Percentiles rank a stretch among this genome's conserved stretches.
These are phyloP conservation scores for Diaporthe sp. DNA, from an alignment of 2,329 filamentous ascomycete species.

Conservation along the genomic window DNA sequence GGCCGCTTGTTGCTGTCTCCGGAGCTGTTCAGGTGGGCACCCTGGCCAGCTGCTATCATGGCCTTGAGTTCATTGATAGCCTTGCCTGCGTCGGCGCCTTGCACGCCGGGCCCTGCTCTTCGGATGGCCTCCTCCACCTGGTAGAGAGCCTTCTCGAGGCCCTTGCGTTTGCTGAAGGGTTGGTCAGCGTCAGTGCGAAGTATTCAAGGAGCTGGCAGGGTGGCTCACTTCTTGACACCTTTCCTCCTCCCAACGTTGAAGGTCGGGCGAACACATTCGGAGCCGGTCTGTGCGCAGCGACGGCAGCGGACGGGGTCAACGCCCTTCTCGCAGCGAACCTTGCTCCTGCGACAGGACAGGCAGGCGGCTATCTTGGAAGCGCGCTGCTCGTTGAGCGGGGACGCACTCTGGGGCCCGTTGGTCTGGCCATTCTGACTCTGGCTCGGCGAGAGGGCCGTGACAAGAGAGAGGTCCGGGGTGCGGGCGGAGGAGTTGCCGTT, in stretches of 20 bases:
- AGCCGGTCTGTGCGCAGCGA: constrained; percentile 69
- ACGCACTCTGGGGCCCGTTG: constrained; percentile 29
- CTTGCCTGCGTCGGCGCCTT: constrained; percentile 59
- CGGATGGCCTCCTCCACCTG: constrained; percentile 80
- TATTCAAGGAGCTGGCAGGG: neutral
- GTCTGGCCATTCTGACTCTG: constrained; percentile 34
- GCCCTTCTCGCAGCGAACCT: constrained; percentile 75
- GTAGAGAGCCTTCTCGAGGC: constrained; percentile 80
- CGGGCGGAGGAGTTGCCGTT: neutral
- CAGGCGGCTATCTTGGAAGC: constrained; percentile 65
- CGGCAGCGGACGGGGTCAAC: constrained; percentile 68
- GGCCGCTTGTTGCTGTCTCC: constrained; percentile 39
- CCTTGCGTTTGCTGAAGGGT: constrained; percentile 74
- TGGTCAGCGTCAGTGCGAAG: constrained; percentile 41
- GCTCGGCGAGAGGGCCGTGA: constrained; percentile 28
- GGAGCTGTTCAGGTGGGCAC: constrained; percentile 42
- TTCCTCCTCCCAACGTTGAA: constrained; percentile 82
- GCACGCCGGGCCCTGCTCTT: constrained; percentile 60
- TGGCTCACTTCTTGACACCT: constrained; percentile 79
- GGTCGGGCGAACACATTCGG: constrained; percentile 77
- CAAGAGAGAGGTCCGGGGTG: constrained; percentile 21
- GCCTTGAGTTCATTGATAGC: constrained; percentile 59
- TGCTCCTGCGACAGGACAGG: constrained; percentile 75
- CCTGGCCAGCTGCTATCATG: constrained; percentile 52
- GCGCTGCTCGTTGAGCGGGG: constrained; percentile 37